phyloP scores from a whole-genome alignment of 1,139 yeast genomes.

The Protomyces pachydermus region DNA sequence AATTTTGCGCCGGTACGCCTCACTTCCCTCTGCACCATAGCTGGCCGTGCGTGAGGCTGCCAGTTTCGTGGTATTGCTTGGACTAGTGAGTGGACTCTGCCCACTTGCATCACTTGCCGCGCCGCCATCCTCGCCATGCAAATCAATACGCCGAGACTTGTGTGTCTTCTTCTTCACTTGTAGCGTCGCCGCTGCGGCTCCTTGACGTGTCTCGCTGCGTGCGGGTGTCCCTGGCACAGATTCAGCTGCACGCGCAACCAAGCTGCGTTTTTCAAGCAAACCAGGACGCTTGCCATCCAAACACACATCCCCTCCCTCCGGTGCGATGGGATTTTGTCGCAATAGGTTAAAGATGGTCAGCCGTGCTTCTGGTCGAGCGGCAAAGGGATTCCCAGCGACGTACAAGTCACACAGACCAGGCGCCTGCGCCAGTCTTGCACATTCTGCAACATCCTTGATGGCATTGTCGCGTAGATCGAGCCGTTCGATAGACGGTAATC shows the following conservation, averaged over 20 bases:
- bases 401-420: conserved; percentile 34
- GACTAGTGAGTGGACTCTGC: neutral
- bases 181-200: neutral
- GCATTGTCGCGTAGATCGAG: conserved; percentile 56
- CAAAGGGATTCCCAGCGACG: conserved; percentile 35
- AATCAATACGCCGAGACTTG: conserved; percentile 31
- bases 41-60: neutral
- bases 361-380: conserved; percentile 34
- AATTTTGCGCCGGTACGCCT: conserved; percentile 31
- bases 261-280: conserved; percentile 46
- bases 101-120: neutral
- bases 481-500: conserved; percentile 47
- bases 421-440: conserved; percentile 37
- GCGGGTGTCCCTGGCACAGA: conserved; percentile 7
- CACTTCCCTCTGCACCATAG: conserved; percentile 18
- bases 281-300: conserved; percentile 64
- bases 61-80: neutral
- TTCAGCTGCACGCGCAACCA: conserved; percentile 32
- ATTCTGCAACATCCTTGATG: conserved; percentile 41
- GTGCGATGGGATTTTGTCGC: conserved; percentile 46
- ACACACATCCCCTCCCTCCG: conserved; percentile 47
- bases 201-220: neutral
- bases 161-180: conserved; percentile 21
- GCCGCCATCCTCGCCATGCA: conserved; percentile 10
- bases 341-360: conserved; percentile 37